Evolutionary conservation across 306 rosid species (phyloP), one percentile per base, ranked within the genome.

Genomic region (Citrullus amarus): DNA sequence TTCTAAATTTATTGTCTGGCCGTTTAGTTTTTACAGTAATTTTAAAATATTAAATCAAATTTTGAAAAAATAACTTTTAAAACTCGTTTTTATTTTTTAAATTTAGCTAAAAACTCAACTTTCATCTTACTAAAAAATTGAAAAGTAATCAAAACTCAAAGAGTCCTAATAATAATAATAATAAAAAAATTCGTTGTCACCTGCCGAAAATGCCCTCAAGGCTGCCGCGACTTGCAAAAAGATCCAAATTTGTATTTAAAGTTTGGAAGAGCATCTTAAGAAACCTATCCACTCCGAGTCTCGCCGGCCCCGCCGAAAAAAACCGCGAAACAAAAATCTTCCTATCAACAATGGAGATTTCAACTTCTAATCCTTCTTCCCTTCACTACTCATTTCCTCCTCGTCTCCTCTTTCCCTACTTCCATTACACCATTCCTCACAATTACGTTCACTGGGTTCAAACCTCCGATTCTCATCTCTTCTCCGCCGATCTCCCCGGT

Each of bases 401-500:
- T 32, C 88, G 79, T 77, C 88, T 84, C 73, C 86, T 89, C 67
- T 83, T 82, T 57, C 97, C 92, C 14, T 83, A 84, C 83, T 78
- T 84, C 68, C 69, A 34, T 34, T 63, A 63, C 69, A 15, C 83
- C 84, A 80, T 43, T 84, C 91, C 92, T 9, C 62, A 84, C 81
- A 91, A 93, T 88, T 76, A 89, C 55, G 93, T 93, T 13, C 94
- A 83, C 79, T 91, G 97, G 97, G 82, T 86, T 17, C 86, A 93
- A 77, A 91, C 91, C 79, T 88, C 94, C 15, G 87, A 83, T 0
- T 91, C 93, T 75, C 96, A 93, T 83, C 77, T 87, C 57, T 93
- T 91, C 86, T 87, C 94, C 5, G 94, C 91, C 66, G 88, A 86
- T 77, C 86, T 93, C 67, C 94, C 98, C 1, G 96, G 98, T 88